Percentiles rank a stretch among this genome's conserved stretches.
Conservation (phyloP, 2,329 filamentous ascomycete genomes). For the Basipetospora chlamydospora region DNA sequence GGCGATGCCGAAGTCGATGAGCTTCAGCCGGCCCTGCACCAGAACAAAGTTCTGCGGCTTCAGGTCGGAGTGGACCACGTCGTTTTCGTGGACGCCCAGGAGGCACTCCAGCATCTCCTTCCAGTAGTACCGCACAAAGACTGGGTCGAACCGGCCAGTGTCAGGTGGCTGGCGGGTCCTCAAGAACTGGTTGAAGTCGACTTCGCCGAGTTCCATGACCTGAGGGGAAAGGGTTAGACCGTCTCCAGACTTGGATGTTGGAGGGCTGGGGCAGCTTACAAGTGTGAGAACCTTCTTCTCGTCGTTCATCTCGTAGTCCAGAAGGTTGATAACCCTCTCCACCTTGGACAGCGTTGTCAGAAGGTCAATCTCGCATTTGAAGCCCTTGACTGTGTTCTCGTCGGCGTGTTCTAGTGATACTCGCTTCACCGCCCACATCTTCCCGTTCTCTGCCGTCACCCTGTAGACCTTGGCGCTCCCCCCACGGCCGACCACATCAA, state of each 20-base stretch:
- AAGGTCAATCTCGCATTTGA: constrained; percentile 90
- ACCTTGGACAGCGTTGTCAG: constrained; percentile 69
- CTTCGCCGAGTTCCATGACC: constrained; percentile 96
- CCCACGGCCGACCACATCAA: constrained; percentile 82
- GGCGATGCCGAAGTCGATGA: constrained; percentile 97
- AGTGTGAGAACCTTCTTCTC: constrained; percentile 81
- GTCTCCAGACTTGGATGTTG: too few relatives aligned
- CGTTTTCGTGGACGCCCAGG: constrained; percentile 70
- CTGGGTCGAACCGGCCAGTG: constrained; percentile 65
- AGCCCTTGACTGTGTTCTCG: constrained; percentile 67
- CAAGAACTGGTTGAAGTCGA: constrained; percentile 79
- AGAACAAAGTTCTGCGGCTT: constrained; percentile 97
- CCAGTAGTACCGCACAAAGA: constrained; percentile 96
- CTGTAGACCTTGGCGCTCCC: constrained; percentile 91
- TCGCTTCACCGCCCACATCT: constrained; percentile 85
- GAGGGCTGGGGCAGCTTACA: constrained; percentile 31
- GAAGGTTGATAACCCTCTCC: constrained; percentile 78
- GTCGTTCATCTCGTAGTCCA: constrained; percentile 86
- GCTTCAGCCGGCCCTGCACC: constrained; percentile 76
- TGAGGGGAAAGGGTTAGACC: too few relatives aligned
- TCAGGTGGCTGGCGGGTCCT: constrained; percentile 57
- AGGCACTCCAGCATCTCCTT: constrained; percentile 98
- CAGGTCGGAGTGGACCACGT: constrained; percentile 92
- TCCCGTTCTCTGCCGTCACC: constrained; percentile 93
- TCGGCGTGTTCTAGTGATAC: constrained; percentile 86